Percentiles rank a stretch among this genome's conserved stretches.
Evolutionary conservation across 108 stramenopile genomes (phyloP).

Genomic region (Hondaea fermentalgiana): DNA sequence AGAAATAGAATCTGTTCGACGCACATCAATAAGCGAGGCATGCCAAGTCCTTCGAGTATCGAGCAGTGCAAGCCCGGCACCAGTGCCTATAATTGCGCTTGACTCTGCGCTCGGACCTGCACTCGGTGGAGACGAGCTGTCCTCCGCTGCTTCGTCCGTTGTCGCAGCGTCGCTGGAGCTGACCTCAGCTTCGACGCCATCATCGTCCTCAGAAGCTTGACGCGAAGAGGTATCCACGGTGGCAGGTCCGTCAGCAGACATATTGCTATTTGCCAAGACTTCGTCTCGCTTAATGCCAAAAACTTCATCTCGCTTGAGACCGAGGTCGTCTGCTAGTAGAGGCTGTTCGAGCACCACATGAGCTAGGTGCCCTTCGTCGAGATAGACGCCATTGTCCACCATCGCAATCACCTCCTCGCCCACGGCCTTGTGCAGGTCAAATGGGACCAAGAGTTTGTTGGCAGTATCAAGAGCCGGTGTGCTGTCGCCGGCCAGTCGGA

Average conservation of each 20-base stretch:
- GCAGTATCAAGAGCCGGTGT: background rate
- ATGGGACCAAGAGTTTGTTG: background rate
- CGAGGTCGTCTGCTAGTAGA: background rate
- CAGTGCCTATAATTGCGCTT: too few species aligned
- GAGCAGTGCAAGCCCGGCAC: too few species aligned
- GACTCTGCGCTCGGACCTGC: too few species aligned
- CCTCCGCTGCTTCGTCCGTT: too few species aligned
- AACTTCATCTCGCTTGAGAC: background rate
- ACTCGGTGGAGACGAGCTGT: too few species aligned
- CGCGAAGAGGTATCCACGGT: too few species aligned
- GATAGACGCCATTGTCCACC: background rate
- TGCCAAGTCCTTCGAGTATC: background rate
- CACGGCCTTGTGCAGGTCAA: background rate
- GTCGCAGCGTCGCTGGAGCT: too few species aligned
- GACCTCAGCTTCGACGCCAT: too few species aligned
- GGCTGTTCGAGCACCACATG: background rate
- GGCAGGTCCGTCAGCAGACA: too few species aligned
- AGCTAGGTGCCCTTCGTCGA: background rate
- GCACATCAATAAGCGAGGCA: background rate
- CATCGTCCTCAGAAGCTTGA: too few species aligned
- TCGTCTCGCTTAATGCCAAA: background rate
- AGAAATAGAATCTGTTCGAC: background rate
- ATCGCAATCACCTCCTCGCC: slow-evolving; percentile 13
- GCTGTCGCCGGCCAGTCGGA: background rate
- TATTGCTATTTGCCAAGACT: too few species aligned